Conservation (phyloP, 768 basidiomycete genomes). For the Heimioporus sp. region DNA sequence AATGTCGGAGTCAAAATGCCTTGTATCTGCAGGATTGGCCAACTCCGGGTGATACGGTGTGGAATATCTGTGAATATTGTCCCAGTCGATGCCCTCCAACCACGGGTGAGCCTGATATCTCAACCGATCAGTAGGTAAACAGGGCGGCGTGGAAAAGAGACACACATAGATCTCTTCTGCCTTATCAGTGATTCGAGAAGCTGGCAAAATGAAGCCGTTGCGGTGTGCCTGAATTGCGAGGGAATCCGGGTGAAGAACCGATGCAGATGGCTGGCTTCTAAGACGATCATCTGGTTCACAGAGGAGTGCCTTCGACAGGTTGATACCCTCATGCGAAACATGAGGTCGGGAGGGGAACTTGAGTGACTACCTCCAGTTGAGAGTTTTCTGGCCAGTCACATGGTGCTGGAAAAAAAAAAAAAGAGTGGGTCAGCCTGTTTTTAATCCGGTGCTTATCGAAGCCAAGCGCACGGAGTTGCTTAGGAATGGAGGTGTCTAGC, state of each 20-base stretch:
- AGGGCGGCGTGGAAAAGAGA: constrained; percentile 18
- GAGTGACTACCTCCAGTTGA: constrained; percentile 90
- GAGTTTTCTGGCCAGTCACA: constrained; percentile 93
- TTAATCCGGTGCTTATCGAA: constrained; percentile 20
- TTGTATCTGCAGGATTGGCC: constrained; percentile 78
- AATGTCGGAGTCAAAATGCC: constrained; percentile 95
- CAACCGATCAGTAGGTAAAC: constrained; percentile 16
- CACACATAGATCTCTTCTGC: constrained; percentile 88
- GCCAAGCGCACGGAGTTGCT: constrained; percentile 70
- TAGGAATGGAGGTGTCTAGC: constrained; percentile 88
- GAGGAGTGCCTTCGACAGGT: constrained; percentile 83
- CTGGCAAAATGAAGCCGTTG: constrained; percentile 63
- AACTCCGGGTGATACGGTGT: constrained; percentile 92
- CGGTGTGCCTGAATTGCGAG: constrained; percentile 71
- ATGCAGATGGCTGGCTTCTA: constrained; percentile 68
- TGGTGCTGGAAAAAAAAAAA: constrained; percentile 66
- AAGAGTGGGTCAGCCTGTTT: constrained; percentile 9
- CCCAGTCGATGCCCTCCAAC: constrained; percentile 91
- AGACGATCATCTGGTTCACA: constrained; percentile 96
- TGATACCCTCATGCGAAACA: constrained; percentile 83
- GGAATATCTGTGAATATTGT: constrained; percentile 74
- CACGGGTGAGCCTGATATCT: constrained; percentile 71
- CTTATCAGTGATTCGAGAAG: constrained; percentile 67
- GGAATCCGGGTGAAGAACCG: constrained; percentile 73
- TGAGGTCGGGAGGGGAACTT: constrained; percentile 83